Base-by-base conservation (phyloP, 306 rosid genomes). In the Pueraria montana region DNA sequence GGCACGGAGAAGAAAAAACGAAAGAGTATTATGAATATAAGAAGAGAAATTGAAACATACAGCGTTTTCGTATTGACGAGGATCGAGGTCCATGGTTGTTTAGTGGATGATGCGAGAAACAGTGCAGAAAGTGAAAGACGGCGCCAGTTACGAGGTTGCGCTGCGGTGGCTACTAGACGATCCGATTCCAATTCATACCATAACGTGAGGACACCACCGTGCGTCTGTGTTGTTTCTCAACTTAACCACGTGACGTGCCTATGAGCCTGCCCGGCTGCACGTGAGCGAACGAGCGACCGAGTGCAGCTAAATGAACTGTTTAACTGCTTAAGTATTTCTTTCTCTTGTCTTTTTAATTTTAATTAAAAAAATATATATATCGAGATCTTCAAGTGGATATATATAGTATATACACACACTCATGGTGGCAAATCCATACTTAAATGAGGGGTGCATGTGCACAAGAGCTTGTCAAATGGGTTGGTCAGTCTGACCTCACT, bases 21-120 rank as follows among this genome's bases (percentile, higher is more conserved):
- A 62, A 30, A 30, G 4, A 30, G 34, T 30, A 30, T 30, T 30
- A 30, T 30, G 3, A 30, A 2, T 30, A 30, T 30, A 5, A 30
- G 34, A 30, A 2, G 58, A 9, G 9, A 23, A 38, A 4, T 8
- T 63, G 81, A 82, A 68, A 89, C 90, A 66, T 65, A 94, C 98
- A 34, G 85, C 55, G 86, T 84, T 89, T 72, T 94, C 91, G 91
- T 87, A 92, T 87, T 84, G 91, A 64, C 90, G 93, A 74, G 96
- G 96, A 88, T 94, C 94, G 74, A 91, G 89, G 89, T 91, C 98
- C 98, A 94, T 94, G 87, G 58, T 77, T 23, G 52, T 77, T 30
- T 63, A 26, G 27, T 34, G 4, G 74, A 50, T 9, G 26, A 40
- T 2, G 61, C 1, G 50, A 42, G 50, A 43, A 46, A 59, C 52